Base-by-base conservation (phyloP, 371 early-diverging fungal species). In the Phascolomyces articulosus region DNA sequence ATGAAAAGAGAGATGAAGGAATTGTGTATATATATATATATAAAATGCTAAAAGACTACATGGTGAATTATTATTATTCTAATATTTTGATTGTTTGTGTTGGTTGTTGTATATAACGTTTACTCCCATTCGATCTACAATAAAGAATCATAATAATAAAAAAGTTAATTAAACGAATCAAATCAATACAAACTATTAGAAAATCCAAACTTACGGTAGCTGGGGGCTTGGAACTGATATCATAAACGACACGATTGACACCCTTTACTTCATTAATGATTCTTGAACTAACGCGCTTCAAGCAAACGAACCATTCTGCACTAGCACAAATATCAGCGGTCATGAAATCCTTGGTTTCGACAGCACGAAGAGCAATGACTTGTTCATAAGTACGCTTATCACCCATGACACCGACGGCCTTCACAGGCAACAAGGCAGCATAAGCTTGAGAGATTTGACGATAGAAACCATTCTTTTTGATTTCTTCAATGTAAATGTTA, bases 251-350 rank as follows among this genome's bases (percentile, higher is more conserved):
- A 62, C 98, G 91, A 87, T 98, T 98, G 60, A 97, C 97, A 41
- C 98, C 98, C 72, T 93, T 87, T 68, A 98, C 97, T 82, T 98
- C 98, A 71, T 98, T 98, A 83, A 96, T 96, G 74, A 98, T 98
- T 66, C 97, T 83, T 72, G 87, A 93, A 72, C 90, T 89, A 70
- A 98, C 96, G 68, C 86, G 86, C 86, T 96, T 97, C 66, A 98
- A 84, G 56, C 72, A 72, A 53, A 75, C 31, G 69, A 80, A 78
- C 83, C 83, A 83, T 72, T 83, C 83, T 24, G 79, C 80, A 58
- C 72, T 69, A 58, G 72, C 68, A 66, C 87, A 95, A 91, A 96
- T 95, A 77, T 98, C 98, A 26, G 98, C 98, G 44, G 98, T 96
- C 98, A 98, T 98, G 71, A 96, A 98, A 77, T 98, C 98, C 61